Conservation (phyloP, 1,284 basidiomycete genomes). For the Mycena sp. region DNA sequence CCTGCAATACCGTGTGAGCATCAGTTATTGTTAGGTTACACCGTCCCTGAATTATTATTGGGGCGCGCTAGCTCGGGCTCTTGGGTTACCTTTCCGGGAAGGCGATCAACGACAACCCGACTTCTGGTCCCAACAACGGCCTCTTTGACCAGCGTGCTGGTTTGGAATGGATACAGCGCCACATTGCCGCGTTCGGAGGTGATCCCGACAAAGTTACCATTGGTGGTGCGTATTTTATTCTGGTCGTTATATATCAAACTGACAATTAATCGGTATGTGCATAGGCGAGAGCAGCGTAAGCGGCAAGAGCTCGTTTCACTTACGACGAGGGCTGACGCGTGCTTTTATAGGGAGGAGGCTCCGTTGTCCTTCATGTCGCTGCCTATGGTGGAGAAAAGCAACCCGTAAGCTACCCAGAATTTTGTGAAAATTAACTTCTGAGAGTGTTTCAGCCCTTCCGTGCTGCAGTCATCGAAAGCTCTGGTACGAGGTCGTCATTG, state of each 20-base stretch:
- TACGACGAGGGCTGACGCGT: not conserved
- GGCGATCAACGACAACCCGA: conserved; percentile 37
- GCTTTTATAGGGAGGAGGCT: conserved; percentile 36
- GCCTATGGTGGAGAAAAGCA: conserved; percentile 49
- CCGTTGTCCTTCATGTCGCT: conserved; percentile 53
- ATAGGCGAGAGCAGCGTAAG: conserved; percentile 30
- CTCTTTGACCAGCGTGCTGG: conserved; percentile 58
- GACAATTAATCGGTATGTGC: not conserved
- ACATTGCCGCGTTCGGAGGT: conserved; percentile 55
- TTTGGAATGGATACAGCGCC: conserved; percentile 56
- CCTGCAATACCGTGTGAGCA: conserved; percentile 52
- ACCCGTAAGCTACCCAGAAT: not conserved
- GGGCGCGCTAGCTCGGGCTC: conserved; percentile 42
- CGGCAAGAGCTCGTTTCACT: not conserved
- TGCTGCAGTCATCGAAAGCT: conserved; percentile 27
- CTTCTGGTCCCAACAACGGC: conserved; percentile 54
- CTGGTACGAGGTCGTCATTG: conserved; percentile 7
- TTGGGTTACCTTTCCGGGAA: conserved; percentile 56
- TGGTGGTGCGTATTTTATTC: conserved; percentile 47
- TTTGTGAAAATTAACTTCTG: not conserved
- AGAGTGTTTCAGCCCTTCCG: conserved; percentile 25
- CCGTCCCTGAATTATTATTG: not conserved
- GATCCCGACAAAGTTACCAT: conserved; percentile 53
- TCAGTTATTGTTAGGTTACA: not conserved
- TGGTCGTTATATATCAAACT: not conserved